phyloP scores from a whole-genome alignment of 768 basidiomycete species.

The Tylopilus sp. region DNA sequence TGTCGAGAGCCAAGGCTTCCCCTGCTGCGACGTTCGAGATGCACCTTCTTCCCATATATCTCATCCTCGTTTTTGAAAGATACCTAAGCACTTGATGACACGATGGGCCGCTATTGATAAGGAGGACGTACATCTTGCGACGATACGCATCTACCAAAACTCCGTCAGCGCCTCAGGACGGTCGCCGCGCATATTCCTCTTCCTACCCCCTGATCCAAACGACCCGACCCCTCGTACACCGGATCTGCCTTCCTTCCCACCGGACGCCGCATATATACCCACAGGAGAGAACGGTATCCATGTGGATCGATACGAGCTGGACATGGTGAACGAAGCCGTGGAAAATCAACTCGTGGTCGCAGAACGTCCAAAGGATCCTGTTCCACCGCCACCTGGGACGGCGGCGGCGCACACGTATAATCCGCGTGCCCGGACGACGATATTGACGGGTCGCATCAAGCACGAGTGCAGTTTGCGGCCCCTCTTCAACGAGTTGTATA shows the following conservation, averaged over 20 bases:
- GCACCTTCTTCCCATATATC: conserved; percentile 5
- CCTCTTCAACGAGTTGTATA: conserved; percentile 61
- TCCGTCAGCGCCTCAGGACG: conserved; percentile 41
- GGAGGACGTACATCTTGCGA: conserved; percentile 79
- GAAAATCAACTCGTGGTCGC: conserved; percentile 87
- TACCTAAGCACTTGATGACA: conserved; percentile 84
- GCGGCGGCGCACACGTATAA: conserved; percentile 41
- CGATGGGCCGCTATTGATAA: conserved; percentile 75
- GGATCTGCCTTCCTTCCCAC: conserved; percentile 24
- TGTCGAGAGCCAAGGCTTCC: neutral
- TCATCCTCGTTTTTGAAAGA: conserved; percentile 41
- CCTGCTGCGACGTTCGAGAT: neutral
- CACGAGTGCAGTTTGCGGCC: conserved; percentile 78
- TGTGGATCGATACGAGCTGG: conserved; percentile 76
- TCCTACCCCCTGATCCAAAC: conserved; percentile 54
- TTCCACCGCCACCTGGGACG: conserved; percentile 35
- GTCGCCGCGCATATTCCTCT: conserved; percentile 61
- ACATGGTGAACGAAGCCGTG: conserved; percentile 81
- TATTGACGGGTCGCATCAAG: conserved; percentile 74
- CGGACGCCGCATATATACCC: conserved; percentile 30
- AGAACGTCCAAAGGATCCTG: conserved; percentile 69
- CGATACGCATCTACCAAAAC: conserved; percentile 73
- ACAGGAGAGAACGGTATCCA: conserved; percentile 28
- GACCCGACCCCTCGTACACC: conserved; percentile 36
- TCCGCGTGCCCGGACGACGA: conserved; percentile 68